Evolutionary conservation across 306 rosid genomes (phyloP), one percentile per base, ranked within the genome.

Genomic region (Calophaca sinica): DNA sequence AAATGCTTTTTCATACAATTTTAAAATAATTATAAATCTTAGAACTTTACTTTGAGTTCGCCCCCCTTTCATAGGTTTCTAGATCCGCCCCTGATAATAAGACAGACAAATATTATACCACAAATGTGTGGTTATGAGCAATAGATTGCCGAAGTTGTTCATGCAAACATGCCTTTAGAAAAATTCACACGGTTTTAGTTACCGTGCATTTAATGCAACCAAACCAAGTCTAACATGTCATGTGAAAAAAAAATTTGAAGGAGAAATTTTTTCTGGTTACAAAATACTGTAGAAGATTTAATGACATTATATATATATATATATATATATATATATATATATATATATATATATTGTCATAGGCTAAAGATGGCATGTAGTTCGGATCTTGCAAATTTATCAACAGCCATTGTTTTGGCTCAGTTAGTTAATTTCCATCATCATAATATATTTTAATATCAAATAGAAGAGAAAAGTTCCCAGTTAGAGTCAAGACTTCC

Each of bases 401-500:
- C 67, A 45, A 55, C 51, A 31, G 7, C 45, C 74, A 31, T 48
- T 48, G 38, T 6, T 49, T 73, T 7, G n/a, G 20, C 3, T 12
- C 28, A 76, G 26, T 9, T 51, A 75, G 33, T 39, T 48, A 63
- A 49, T n/a, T 65, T 39, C 5, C 12, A 53, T 36, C 46, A 48
- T 49, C 49, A 71, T 59, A 51, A 60, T 35, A 58, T 67, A 41
- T 20, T 9, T 46, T 42, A 5, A 52, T 5, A 46, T 44, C 48
- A 67, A 31, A 57, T 31, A 59, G 33, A 59, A n/a, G 13, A n/a
- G 6, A 26, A 42, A 72, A 60, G 8, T 59, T 44, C 50, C 28
- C 2, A n/a, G 68, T 31, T 33, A 78, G 53, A 65, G 20, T 49
- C 2, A 5, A 58, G 29, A 36, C 69, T 75, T 77, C 20, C n/a